phyloP scores from a whole-genome alignment of 1,139 yeast genomes.

The Wickerhamiella pararugosa region DNA sequence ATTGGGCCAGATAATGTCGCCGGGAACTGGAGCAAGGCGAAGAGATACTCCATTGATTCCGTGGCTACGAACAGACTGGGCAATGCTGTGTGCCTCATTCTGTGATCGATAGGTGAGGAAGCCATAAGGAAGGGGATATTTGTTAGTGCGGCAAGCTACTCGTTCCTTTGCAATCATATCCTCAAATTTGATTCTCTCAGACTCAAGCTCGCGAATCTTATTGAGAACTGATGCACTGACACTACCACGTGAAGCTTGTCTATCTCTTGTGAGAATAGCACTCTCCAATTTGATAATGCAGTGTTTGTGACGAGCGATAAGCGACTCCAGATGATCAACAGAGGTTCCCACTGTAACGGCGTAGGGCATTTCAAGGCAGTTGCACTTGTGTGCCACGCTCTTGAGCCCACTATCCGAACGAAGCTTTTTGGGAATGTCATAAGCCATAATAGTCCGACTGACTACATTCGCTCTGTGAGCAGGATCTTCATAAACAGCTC shows the following conservation, averaged over 20 bases:
- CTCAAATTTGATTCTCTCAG: constrained; percentile 18
- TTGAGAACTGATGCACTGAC: too few species aligned
- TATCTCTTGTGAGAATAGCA: constrained; percentile 11
- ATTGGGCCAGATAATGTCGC: constrained; percentile 28
- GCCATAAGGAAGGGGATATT: constrained; percentile 22
- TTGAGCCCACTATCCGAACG: constrained; percentile 21
- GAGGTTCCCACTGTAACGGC: constrained; percentile 23
- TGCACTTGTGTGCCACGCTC: constrained; percentile 9
- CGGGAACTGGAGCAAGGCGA: constrained; percentile 25
- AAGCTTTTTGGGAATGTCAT: constrained; percentile 22
- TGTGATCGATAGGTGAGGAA: constrained; percentile 24
- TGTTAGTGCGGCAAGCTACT: constrained; percentile 11
- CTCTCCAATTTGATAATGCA: constrained; percentile 20
- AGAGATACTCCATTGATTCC: constrained; percentile 14
- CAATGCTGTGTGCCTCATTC: constrained; percentile 20
- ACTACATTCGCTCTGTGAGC: constrained; percentile 21
- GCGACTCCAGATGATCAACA: constrained; percentile 19
- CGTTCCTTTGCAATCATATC: constrained; percentile 19
- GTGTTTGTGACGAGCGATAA: constrained; percentile 20
- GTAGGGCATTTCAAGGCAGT: neutral
- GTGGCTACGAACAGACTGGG: constrained; percentile 12
- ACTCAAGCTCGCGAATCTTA: constrained; percentile 1
- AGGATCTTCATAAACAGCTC: constrained; percentile 18
- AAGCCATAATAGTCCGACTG: constrained; percentile 24
- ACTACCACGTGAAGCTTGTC: too few species aligned